Conservation (phyloP, 2,329 filamentous ascomycete species). For the Fusarium vanettenii region DNA sequence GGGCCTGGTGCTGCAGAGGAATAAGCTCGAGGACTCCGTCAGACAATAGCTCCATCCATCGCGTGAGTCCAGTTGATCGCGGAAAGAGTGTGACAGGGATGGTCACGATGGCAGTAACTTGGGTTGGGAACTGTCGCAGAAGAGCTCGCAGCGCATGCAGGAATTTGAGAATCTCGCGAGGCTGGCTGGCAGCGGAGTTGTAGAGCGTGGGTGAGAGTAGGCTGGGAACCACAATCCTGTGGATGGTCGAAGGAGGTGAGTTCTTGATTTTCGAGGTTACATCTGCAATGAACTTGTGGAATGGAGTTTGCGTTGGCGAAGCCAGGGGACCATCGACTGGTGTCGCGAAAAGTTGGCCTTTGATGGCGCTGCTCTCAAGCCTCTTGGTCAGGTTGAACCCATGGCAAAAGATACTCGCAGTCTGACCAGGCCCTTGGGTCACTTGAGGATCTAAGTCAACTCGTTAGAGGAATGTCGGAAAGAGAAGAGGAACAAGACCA, state of each 20-base stretch:
- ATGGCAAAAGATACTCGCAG: conserved; percentile 70
- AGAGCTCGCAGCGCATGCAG: conserved; percentile 82
- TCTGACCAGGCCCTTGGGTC: conserved; percentile 35
- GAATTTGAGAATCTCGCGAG: conserved; percentile 81
- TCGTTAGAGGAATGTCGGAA: not conserved
- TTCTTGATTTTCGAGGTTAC: conserved; percentile 66
- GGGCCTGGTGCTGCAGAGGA: conserved; percentile 69
- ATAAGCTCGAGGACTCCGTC: conserved; percentile 91
- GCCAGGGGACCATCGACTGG: conserved; percentile 53
- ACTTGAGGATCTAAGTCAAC: conserved; percentile 31
- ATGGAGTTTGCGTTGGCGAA: conserved; percentile 48
- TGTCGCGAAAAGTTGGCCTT: conserved; percentile 63
- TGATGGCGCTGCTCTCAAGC: conserved; percentile 61
- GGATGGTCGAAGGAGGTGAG: conserved; percentile 71
- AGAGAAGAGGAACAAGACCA: not conserved
- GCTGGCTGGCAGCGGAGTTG: conserved; percentile 74
- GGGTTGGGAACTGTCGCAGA: conserved; percentile 73
- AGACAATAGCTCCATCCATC: conserved; percentile 86
- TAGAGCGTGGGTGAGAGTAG: conserved; percentile 91
- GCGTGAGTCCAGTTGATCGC: conserved; percentile 77
- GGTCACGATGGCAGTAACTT: conserved; percentile 78
- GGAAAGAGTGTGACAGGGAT: conserved; percentile 85
- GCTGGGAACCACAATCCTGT: conserved; percentile 86
- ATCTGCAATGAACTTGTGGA: conserved; percentile 72
- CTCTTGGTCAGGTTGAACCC: conserved; percentile 77